Conservation (phyloP, 176 grass and related monocot genomes). For the Stipa capillata region DNA sequence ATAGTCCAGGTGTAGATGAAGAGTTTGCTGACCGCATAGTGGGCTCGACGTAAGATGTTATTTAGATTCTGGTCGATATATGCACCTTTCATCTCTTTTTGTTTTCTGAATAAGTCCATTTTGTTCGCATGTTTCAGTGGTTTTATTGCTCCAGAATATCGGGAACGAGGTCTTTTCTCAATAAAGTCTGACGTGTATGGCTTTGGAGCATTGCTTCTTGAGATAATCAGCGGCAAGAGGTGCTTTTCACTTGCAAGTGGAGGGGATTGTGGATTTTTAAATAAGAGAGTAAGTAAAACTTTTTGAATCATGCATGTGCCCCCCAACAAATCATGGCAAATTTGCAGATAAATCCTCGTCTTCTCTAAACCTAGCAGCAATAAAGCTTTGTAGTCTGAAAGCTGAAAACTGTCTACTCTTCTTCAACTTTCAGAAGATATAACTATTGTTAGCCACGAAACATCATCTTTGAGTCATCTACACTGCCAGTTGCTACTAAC, state of each 20-base stretch:
- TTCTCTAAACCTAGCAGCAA: no score
- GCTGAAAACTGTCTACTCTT: no score
- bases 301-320: background rate
- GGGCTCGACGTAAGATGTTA: conserved; percentile 7
- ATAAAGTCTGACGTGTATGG: conserved; percentile 29
- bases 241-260: conserved; percentile 19
- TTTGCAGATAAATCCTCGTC: no score
- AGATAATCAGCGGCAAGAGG: conserved; percentile 10
- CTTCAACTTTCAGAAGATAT: background rate
- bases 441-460: background rate
- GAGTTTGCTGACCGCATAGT: background rate
- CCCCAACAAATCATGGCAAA: no score
- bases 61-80: background rate
- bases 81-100: background rate
- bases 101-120: background rate
- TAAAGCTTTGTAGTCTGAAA: no score
- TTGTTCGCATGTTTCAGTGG: conserved; percentile 21
- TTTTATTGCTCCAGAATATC: conserved; percentile 28
- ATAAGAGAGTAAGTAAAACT: conserved; percentile 5
- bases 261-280: conserved; percentile 14
- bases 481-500: background rate
- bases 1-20: background rate
- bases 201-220: conserved; percentile 26
- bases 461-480: background rate
- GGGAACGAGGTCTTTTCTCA: conserved; percentile 13